Percentiles rank a stretch among this genome's conserved stretches.
Conservation (phyloP, 768 basidiomycete genomes). For the Suillus americanus region DNA sequence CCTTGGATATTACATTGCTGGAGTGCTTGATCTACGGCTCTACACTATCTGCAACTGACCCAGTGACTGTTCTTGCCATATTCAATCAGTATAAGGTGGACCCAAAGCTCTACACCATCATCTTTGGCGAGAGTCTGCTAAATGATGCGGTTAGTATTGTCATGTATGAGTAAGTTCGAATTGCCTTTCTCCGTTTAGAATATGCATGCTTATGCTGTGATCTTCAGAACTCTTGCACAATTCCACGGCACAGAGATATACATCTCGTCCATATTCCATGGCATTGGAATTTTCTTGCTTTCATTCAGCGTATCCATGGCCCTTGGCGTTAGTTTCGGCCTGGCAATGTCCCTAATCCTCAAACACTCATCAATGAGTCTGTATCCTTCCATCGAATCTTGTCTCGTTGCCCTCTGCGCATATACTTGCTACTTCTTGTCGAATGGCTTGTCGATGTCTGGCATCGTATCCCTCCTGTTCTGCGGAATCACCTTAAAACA, state of each 20-base stretch:
- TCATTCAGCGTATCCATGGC: conserved; percentile 95
- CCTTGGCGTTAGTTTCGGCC: conserved; percentile 88
- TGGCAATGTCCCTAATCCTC: conserved; percentile 86
- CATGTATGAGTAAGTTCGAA: conserved; percentile 91
- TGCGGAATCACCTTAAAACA: conserved; percentile 99
- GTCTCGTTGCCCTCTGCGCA: conserved; percentile 89
- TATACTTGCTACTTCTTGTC: conserved; percentile 99
- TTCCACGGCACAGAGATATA: conserved; percentile 91
- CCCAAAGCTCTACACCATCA: conserved; percentile 94
- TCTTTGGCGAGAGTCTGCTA: conserved; percentile 94
- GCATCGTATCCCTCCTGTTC: conserved; percentile 96
- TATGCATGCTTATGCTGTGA: conserved; percentile 3
- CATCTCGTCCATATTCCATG: conserved; percentile 87
- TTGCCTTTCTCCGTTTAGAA: neutral
- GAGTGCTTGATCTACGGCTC: conserved; percentile 98
- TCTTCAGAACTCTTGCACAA: conserved; percentile 77
- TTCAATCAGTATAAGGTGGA: conserved; percentile 99
- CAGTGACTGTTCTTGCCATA: conserved; percentile 96
- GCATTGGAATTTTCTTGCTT: conserved; percentile 95
- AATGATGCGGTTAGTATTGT: conserved; percentile 99
- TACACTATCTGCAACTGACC: conserved; percentile 95
- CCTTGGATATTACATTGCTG: conserved; percentile 78
- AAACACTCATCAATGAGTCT: conserved; percentile 88
- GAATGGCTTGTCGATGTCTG: conserved; percentile 92
- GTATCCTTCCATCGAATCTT: conserved; percentile 96